A percentile compares a stretch with the other conserved stretches of the same genome.
Conservation (phyloP, 352 stramenopile species). For the Globisporangium takayamanum region DNA sequence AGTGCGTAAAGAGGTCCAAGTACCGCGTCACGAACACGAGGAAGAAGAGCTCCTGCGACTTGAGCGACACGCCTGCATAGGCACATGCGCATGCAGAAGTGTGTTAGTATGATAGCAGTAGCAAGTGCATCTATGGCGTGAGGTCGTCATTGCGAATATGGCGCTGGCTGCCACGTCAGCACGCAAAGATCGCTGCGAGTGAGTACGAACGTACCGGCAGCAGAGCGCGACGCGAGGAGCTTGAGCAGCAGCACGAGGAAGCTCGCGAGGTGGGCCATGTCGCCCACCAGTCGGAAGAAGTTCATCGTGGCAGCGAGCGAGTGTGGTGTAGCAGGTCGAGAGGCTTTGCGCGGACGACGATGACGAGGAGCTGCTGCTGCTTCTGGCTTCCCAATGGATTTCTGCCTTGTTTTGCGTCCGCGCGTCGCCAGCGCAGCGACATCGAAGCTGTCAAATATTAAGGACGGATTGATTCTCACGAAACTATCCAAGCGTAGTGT, state of each 20-base stretch:
- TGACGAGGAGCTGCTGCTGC: not conserved
- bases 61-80: constrained; percentile 93
- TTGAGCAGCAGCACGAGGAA: constrained; percentile 98
- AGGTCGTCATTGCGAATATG: not conserved
- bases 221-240: constrained; percentile 84
- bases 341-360: not conserved
- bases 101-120: not conserved
- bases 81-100: not conserved
- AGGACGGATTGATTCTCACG: no score
- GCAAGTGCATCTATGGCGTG: not conserved
- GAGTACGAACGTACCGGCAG: constrained; percentile 36
- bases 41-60: constrained; percentile 99
- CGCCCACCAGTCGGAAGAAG: constrained; percentile 95
- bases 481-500: no score
- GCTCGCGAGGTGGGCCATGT: constrained; percentile 98
- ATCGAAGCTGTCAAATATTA: no score
- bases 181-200: not conserved
- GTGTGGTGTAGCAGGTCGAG: no score
- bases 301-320: constrained; percentile 71
- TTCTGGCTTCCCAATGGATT: no score
- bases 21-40: constrained; percentile 98
- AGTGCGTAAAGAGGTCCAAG: constrained; percentile 97
- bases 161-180: not conserved
- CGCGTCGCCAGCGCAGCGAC: no score
- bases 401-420: no score